A percentile compares a stretch with the other conserved stretches of the same genome.
phyloP scores from a whole-genome alignment of 129 eudicot species.

The Scalesia atractyloides region DNA sequence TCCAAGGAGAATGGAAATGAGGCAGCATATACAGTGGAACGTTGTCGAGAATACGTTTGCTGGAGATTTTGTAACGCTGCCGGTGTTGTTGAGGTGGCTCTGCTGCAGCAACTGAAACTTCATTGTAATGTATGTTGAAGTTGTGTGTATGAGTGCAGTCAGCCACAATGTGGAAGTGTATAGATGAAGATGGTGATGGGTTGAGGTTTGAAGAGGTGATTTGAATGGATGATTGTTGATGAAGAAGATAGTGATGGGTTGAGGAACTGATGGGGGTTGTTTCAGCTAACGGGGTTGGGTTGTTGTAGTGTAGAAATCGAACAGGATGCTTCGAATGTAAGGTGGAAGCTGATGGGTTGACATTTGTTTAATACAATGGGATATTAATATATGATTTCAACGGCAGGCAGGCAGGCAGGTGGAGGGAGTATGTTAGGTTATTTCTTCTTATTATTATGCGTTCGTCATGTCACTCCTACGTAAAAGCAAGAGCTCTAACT shows the following conservation, averaged over 20 bases:
- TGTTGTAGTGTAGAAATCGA: constrained; percentile 21
- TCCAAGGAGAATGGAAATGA: constrained; percentile 84
- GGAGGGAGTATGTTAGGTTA: too few species aligned
- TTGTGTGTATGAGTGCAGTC: too few species aligned
- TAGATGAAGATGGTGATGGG: too few species aligned
- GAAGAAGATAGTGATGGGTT: constrained; percentile 18
- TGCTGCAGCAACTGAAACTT: constrained; percentile 78
- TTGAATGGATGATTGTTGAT: constrained; percentile 11
- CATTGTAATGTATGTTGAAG: constrained; percentile 36
- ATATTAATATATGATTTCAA: too few species aligned
- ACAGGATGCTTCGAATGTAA: constrained; percentile 35
- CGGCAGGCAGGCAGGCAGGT: too few species aligned
- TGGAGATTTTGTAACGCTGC: constrained; percentile 80
- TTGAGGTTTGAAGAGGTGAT: constrained; percentile 21
- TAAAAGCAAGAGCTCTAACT: too few species aligned
- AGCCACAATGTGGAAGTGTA: too few species aligned
- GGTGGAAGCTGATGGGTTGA: too few species aligned
- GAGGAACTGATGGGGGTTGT: constrained; percentile 32
- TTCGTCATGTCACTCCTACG: too few species aligned
- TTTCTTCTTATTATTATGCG: too few species aligned
- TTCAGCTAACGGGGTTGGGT: constrained; percentile 35
- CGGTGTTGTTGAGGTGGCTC: constrained; percentile 50
- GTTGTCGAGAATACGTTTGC: constrained; percentile 65
- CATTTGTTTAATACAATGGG: too few species aligned
- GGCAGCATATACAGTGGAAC: constrained; percentile 76